These are phyloP conservation scores for Casuarina cunninghamiana DNA, from an alignment of 306 rosid genomes.

Conservation along the genomic window DNA sequence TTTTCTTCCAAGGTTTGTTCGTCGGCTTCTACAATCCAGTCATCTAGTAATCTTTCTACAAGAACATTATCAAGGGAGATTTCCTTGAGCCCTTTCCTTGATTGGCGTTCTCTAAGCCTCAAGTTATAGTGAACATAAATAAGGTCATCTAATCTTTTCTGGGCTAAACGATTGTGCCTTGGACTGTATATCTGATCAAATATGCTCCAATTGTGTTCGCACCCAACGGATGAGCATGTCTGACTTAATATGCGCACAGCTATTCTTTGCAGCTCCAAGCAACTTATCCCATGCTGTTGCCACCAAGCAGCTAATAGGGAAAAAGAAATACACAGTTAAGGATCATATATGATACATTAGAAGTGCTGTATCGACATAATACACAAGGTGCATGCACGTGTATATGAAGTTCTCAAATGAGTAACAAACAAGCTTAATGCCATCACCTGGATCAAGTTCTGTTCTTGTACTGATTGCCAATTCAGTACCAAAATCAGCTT, in stretches of 20 bases:
- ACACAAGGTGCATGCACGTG: slow-evolving; percentile 15
- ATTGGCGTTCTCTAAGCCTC: slow-evolving; percentile 80
- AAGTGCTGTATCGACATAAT: slow-evolving; percentile 18
- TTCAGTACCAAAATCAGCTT: slow-evolving; percentile 94
- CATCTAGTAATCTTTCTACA: slow-evolving; percentile 54
- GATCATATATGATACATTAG: neutral
- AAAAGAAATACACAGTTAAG: slow-evolving; percentile 23
- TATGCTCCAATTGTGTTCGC: slow-evolving; percentile 82
- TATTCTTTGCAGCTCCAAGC: slow-evolving; percentile 85
- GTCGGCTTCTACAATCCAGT: slow-evolving; percentile 71
- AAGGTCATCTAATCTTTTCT: slow-evolving; percentile 71
- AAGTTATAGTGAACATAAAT: slow-evolving; percentile 82
- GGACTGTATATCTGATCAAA: slow-evolving; percentile 61
- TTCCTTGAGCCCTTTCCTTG: slow-evolving; percentile 58
- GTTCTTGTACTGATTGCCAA: slow-evolving; percentile 95
- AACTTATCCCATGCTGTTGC: slow-evolving; percentile 98
- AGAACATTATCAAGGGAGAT: slow-evolving; percentile 55
- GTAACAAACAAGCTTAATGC: slow-evolving; percentile 20
- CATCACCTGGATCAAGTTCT: slow-evolving; percentile 84
- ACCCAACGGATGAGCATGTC: slow-evolving; percentile 77
- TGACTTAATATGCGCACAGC: slow-evolving; percentile 92
- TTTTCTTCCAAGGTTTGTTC: slow-evolving; percentile 47
- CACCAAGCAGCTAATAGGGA: slow-evolving; percentile 85
- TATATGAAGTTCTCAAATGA: slow-evolving; percentile 12
- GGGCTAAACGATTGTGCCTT: slow-evolving; percentile 63